Evolutionary conservation across 129 eudicot genomes (phyloP), one percentile per base, ranked within the genome.

Genomic region (Tanacetum coccineum): DNA sequence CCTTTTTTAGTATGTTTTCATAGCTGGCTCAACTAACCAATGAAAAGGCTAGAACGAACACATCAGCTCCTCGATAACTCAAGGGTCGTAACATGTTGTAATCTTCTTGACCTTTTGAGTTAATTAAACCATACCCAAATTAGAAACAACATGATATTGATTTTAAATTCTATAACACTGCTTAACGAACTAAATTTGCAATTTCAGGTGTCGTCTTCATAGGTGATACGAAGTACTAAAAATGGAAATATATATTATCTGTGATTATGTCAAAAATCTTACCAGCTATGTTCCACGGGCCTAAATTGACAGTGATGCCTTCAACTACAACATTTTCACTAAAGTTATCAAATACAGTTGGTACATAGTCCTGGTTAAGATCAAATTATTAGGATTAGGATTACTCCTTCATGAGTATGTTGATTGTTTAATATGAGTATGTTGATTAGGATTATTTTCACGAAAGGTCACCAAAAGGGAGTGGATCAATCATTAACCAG

Each of bases 251-350:
- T 50, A 13, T 53, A 3, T 6, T 19, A 26, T 10, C 13, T 56
- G n/a, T n/a, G n/a, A n/a, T n/a, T n/a, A n/a, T n/a, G n/a, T n/a
- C n/a, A n/a, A n/a, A n/a, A n/a, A n/a, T n/a, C n/a, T n/a, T n/a
- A n/a, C n/a, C n/a, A n/a, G n/a, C n/a, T n/a, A n/a, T n/a, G n/a
- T n/a, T n/a, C n/a, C n/a, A n/a, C n/a, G n/a, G n/a, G n/a, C n/a
- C n/a, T n/a, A n/a, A n/a, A n/a, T n/a, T n/a, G n/a, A 91, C 97
- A 40, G 97, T 83, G 80, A 87, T 91, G 78, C 96, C 83, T 81
- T 91, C 97, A 78, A 83, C 96, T 42, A 87, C 86, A 69, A 91
- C 97, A 81, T 87, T 87, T 70, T 95, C 97, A 87, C 97, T 91
- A 86, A 91, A 91, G 83, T 91, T 91, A 67, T 91, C 97, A 69